Conservation (phyloP, 306 rosid species). For the Heteromeles arbutifolia region DNA sequence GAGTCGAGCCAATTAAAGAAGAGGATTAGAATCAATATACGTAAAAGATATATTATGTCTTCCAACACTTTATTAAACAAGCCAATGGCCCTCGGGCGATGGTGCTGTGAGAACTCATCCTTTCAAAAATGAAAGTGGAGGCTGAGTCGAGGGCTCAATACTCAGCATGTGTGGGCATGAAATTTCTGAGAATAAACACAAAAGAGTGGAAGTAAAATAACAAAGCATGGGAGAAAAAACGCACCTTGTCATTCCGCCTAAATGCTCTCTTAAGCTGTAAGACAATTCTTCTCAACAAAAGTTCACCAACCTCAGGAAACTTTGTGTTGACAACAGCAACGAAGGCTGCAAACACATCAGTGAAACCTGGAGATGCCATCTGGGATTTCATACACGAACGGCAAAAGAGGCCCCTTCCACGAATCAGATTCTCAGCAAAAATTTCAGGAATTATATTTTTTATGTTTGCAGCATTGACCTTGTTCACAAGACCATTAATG, state of each 20-base stretch:
- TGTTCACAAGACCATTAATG: slow-evolving; percentile 87
- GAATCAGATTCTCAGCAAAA: slow-evolving; percentile 67
- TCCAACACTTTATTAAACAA: not conserved
- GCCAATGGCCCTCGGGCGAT: not conserved
- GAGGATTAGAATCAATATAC: not conserved
- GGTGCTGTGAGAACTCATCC: not conserved
- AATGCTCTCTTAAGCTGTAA: slow-evolving; percentile 91
- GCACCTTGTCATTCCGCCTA: slow-evolving; percentile 89
- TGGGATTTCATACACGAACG: slow-evolving; percentile 95
- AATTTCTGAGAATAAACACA: not conserved
- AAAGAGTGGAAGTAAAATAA: not conserved
- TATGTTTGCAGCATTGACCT: slow-evolving; percentile 83
- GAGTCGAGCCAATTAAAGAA: slow-evolving; percentile 11
- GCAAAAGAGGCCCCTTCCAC: slow-evolving; percentile 93
- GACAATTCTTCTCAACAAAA: slow-evolving; percentile 77
- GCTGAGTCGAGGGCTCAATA: not conserved
- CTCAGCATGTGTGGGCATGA: not conserved
- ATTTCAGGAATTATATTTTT: slow-evolving; percentile 82
- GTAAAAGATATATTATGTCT: not conserved
- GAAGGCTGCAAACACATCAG: slow-evolving; percentile 82
- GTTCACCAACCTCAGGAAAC: slow-evolving; percentile 90
- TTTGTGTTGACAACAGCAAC: slow-evolving; percentile 92
- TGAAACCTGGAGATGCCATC: slow-evolving; percentile 94
- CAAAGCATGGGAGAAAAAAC: not conserved
- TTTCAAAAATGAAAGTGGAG: not conserved